Base-by-base conservation (phyloP, 2,329 filamentous ascomycete species). In the Xylaria polymorpha region DNA sequence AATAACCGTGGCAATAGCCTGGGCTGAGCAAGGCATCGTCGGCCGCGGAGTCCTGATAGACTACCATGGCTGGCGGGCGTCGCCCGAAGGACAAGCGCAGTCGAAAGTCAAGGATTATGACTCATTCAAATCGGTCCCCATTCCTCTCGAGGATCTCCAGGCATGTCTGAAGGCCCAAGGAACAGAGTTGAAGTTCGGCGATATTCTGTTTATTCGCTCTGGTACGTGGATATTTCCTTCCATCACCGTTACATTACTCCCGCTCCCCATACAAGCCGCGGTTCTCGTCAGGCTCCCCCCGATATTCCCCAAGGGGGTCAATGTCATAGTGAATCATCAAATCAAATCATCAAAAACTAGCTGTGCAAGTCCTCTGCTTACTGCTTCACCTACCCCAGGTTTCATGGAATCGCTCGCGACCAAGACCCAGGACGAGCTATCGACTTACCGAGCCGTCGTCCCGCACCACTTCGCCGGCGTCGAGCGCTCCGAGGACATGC, bases 11-110 rank as follows among this genome's bases (percentile, higher is more conserved):
- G 29, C 3, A 10, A 72, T 60, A 83, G 83, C 82, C 0, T 87
- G 84, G 84, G 78, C 84, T 4, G 82, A 86, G 66, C 74, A 83
- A 58, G 87, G 87, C 14, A 88, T 89, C 61, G 85, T 87, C 0
- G 87, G 86, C 7, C 79, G 87, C 0, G 87, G 85, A 4, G 79
- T 89, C 2, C 75, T 89, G 29, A 74, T 88, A 39, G 87, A 89
- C 74, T 85, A 85, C 70, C 83, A 85, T 75, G 75, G 78, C 71
- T 86, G 84, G 84, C 78, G 82, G 7, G 73, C 56, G 9, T 67
- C 71, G 5, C 56, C 66, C 4, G 66, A 71, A 35, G 71, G 71
- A 15, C 66, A 81, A 32, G 77, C 81, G 10, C 80, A 85, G 44
- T 73, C 77, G 14, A 68, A 75, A 50, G 63, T 73, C 55, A 69